Evolutionary conservation across 106 monocot species (phyloP).

Genomic region (Xerophyta viscosa): DNA sequence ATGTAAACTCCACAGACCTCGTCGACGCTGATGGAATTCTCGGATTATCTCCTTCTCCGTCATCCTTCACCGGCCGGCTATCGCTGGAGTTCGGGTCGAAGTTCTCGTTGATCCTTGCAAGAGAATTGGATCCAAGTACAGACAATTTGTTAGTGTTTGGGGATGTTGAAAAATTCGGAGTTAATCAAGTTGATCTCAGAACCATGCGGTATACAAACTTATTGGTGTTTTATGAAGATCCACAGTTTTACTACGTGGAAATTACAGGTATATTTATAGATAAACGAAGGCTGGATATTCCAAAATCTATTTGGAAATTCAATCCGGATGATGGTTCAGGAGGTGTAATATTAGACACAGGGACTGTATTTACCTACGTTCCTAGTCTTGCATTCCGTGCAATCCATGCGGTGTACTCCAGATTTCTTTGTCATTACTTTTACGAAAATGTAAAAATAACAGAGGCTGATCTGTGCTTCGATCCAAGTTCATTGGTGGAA

Average conservation of each 20-base stretch:
- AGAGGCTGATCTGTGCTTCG: conserved; percentile 2
- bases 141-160: background rate
- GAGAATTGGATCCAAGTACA: background rate
- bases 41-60: conserved; percentile 4
- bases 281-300: background rate
- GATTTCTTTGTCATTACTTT: background rate
- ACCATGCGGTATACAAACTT: conserved; percentile 6
- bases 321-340: conserved; percentile 1
- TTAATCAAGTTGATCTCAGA: background rate
- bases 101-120: conserved; percentile 1
- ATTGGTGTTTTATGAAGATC: background rate
- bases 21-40: conserved; percentile 14
- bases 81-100: background rate
- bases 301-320: conserved; percentile 6
- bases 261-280: conserved; percentile 5
- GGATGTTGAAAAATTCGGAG: background rate
- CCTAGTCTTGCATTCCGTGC: conserved; percentile 5
- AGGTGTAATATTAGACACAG: conserved; percentile 19
- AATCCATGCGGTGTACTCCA: background rate
- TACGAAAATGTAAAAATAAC: background rate
- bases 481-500: background rate
- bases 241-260: conserved; percentile 8
- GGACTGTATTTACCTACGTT: conserved; percentile 17
- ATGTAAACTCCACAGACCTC: background rate
- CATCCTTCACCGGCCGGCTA: conserved; percentile 9